Evolutionary conservation across 1,139 yeast genomes (phyloP), one percentile per base, ranked within the genome.

Genomic region (Blastobotrys proliferans): DNA sequence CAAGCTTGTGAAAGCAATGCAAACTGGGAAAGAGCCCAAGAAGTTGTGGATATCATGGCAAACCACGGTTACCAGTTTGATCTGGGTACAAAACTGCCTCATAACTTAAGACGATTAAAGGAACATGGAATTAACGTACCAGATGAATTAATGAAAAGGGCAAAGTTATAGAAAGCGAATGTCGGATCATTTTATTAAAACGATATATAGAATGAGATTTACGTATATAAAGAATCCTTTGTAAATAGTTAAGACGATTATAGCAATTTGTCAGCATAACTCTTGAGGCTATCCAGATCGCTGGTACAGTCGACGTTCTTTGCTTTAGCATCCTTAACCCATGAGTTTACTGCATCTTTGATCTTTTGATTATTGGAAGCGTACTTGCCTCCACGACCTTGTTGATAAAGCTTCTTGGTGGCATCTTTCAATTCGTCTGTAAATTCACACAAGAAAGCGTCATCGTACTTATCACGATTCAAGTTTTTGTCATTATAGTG

Each of bases 1-100:
- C 63, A 62, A 37, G 73, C 72, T 49, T 78, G 74, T 38, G 44
- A 53, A 41, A 64, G 64, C 42, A 58, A 59, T 38, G 61, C 61
- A 29, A 65, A 73, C 45, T 45, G 46, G 27, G 66, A 61, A 6
- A 53, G 57, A 33, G 67, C 76, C 19, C 67, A 70, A 43, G 54
- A 55, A 43, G 55, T 75, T 19, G 54, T 77, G 20, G 59, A 66
- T 17, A 70, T 38, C 6, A 28, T 51, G 38, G 41, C 49, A 11
- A 17, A 35, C 6, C 51, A 47, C 31, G 33, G 25, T 21, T 42
- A 34, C 29, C 45, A 44, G 19, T 50, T 44, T 32, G 50, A 38
- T 3, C 31, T 41, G 31, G 49, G 49, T 4, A 40, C 36, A 3
- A 20, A 25, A 11, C 41, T 45, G 17, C 49, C 49, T 2, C 16